Conservation (phyloP, 331 rosid genomes). For the Telfairia occidentalis region DNA sequence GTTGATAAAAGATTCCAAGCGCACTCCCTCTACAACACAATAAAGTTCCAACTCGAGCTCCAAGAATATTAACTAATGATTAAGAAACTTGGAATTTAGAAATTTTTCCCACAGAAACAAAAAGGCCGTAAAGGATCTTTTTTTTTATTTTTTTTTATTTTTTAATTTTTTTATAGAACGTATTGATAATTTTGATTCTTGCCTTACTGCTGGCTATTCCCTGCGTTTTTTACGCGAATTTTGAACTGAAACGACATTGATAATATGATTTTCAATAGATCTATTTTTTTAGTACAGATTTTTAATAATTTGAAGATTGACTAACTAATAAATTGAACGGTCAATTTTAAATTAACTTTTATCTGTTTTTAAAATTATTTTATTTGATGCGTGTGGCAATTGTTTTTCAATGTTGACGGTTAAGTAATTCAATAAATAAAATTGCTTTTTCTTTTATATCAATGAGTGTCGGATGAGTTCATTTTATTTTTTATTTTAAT, state of each 20-base stretch:
- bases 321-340: neutral
- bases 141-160: too few relatives aligned
- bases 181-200: neutral
- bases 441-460: too few relatives aligned
- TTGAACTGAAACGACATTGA: neutral
- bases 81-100: neutral
- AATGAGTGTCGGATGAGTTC: too few relatives aligned
- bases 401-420: neutral
- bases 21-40: conserved; percentile 1
- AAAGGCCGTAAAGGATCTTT: too few relatives aligned
- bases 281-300: neutral
- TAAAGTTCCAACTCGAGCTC: neutral
- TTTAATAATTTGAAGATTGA: neutral
- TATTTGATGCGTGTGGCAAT: neutral
- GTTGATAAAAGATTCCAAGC: conserved; percentile 19
- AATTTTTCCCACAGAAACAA: neutral
- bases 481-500: too few relatives aligned
- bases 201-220: neutral
- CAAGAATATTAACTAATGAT: neutral
- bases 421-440: too few relatives aligned
- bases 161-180: too few relatives aligned
- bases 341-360: neutral
- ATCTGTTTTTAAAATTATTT: neutral
- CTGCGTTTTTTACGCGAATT: neutral
- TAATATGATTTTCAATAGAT: neutral